phyloP scores from a whole-genome alignment of 1,284 basidiomycete genomes.

The Anthracocystis setariae region DNA sequence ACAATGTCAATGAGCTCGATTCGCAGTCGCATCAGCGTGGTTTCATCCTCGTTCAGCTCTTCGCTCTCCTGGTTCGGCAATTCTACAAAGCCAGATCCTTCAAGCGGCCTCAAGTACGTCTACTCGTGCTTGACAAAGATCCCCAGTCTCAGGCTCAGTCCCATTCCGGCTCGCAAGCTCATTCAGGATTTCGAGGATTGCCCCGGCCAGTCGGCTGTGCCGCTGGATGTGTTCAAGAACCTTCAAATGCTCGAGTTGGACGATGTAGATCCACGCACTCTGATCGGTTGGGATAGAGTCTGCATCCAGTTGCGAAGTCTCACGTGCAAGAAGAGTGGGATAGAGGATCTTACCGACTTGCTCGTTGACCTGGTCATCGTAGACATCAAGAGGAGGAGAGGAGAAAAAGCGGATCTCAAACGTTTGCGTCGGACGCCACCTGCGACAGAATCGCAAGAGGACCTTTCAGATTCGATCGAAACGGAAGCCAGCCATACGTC shows the following conservation, averaged over 20 bases:
- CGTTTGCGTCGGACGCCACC: conserved; percentile 7
- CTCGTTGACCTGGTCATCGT: conserved; percentile 80
- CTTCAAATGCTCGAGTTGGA: conserved; percentile 78
- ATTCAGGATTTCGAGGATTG: conserved; percentile 78
- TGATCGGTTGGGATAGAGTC: conserved; percentile 86
- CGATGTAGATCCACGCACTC: conserved; percentile 81
- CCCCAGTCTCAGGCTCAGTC: conserved; percentile 74
- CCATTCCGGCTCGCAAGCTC: conserved; percentile 72
- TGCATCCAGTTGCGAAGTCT: conserved; percentile 78
- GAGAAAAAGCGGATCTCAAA: conserved; percentile 29
- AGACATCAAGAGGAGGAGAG: conserved; percentile 70
- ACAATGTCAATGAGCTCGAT: conserved; percentile 80
- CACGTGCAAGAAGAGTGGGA: conserved; percentile 78
- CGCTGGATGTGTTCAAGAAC: conserved; percentile 84
- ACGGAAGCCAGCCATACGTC: conserved; percentile 3
- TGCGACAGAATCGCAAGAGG: conserved; percentile 1
- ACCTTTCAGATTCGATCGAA: conserved; percentile 1
- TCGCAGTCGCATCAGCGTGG: conserved; percentile 79
- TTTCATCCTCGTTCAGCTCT: conserved; percentile 74
- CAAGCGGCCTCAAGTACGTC: conserved; percentile 78
- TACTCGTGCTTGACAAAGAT: conserved; percentile 88
- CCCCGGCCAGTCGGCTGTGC: conserved; percentile 79
- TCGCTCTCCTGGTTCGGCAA: conserved; percentile 46
- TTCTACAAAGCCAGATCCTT: conserved; percentile 71
- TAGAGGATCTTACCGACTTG: conserved; percentile 84